These are phyloP conservation scores for Cutaneotrichosporon mucoides DNA, from an alignment of 1,284 basidiomycete species.

Conservation along the genomic window DNA sequence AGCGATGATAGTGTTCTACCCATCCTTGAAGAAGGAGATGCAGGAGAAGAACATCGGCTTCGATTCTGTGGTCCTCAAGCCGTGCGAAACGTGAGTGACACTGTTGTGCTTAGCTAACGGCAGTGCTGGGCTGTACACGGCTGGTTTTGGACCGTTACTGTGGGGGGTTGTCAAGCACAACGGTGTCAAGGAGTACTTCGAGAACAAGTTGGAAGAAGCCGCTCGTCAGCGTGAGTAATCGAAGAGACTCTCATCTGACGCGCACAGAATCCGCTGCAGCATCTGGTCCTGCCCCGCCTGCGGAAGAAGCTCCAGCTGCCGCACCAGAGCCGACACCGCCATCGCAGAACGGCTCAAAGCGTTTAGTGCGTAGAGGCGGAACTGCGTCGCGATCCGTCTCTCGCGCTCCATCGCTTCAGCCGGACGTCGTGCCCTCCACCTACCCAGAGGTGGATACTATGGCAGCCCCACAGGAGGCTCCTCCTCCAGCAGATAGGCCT, in stretches of 20 bases:
- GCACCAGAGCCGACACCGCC: too few species aligned
- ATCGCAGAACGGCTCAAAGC: too few species aligned
- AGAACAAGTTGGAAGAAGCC: background rate
- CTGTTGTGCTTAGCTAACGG: background rate
- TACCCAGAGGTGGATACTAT: slow-evolving; percentile 27
- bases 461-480: background rate
- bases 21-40: slow-evolving; percentile 22
- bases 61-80: slow-evolving; percentile 10
- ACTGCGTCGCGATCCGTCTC: slow-evolving; percentile 2
- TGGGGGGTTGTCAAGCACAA: slow-evolving; percentile 32
- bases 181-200: slow-evolving; percentile 24
- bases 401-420: slow-evolving; percentile 6
- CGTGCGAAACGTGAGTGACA: slow-evolving; percentile 26
- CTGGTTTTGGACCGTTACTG: slow-evolving; percentile 23
- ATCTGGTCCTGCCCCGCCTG: background rate
- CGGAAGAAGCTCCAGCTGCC: too few species aligned
- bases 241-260: too few species aligned
- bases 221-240: background rate
- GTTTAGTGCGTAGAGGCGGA: background rate
- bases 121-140: slow-evolving; percentile 20
- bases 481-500: background rate
- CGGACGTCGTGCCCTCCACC: slow-evolving; percentile 32
- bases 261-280: background rate
- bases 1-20: slow-evolving; percentile 25
- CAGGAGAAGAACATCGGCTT: slow-evolving; percentile 23